These are phyloP conservation scores for Starmerella riodocensis DNA, from an alignment of 805 yeast species.

Conservation along the genomic window DNA sequence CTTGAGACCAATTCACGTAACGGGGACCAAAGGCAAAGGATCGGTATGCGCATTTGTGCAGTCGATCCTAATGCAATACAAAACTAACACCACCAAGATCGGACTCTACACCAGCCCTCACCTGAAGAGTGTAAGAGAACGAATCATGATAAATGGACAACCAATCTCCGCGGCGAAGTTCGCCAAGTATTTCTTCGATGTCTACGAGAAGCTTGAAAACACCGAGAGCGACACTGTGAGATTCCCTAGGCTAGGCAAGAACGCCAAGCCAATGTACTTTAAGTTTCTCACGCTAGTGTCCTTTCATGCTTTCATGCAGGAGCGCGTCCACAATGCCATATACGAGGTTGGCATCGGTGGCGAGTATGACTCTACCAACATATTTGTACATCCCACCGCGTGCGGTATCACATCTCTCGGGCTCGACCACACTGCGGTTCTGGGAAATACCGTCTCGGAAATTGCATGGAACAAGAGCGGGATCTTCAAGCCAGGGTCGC, in stretches of 20 bases:
- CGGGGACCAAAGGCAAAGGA: conserved; percentile 98
- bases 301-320: conserved; percentile 77
- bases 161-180: conserved; percentile 74
- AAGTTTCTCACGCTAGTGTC: conserved; percentile 78
- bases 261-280: conserved; percentile 82
- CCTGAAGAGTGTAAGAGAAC: conserved; percentile 78
- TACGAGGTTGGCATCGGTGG: conserved; percentile 99
- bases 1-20: conserved; percentile 74
- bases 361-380: conserved; percentile 89
- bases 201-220: conserved; percentile 66
- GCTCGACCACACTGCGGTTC: conserved; percentile 75
- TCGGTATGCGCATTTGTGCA: conserved; percentile 92
- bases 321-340: conserved; percentile 84
- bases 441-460: conserved; percentile 76
- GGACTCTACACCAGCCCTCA: conserved; percentile 98
- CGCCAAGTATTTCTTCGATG: conserved; percentile 82
- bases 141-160: conserved; percentile 74
- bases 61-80: conserved; percentile 59
- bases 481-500: conserved; percentile 56
- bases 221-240: conserved; percentile 40
- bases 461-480: conserved; percentile 97
- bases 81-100: conserved; percentile 36
- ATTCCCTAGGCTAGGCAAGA: conserved; percentile 64
- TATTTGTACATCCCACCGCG: conserved; percentile 63
- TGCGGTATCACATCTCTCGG: conserved; percentile 82